phyloP scores from a whole-genome alignment of 805 yeast genomes.

The Wickerhamomyces pijperi region DNA sequence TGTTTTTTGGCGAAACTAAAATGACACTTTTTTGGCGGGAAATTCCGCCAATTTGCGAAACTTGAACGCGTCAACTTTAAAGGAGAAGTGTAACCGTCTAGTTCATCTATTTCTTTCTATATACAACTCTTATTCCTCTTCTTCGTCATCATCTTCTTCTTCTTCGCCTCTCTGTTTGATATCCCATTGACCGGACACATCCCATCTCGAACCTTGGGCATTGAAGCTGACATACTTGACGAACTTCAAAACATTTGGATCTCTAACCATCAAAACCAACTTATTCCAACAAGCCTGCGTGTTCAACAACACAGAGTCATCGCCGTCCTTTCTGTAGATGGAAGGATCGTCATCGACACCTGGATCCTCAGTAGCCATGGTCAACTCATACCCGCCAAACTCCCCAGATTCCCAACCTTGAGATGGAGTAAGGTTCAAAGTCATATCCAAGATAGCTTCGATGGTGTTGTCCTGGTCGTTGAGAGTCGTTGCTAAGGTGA shows the following conservation, averaged over 20 bases:
- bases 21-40: no score
- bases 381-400: conserved; percentile 86
- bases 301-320: conserved; percentile 66
- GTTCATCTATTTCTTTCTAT: no score
- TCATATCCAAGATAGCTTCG: conserved; percentile 58
- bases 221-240: conserved; percentile 82
- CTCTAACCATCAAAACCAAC: conserved; percentile 67
- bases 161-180: conserved; percentile 39
- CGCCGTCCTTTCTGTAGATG: conserved; percentile 49
- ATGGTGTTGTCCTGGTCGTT: conserved; percentile 2
- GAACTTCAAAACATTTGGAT: conserved; percentile 78
- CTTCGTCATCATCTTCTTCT: conserved; percentile 22
- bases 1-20: no score
- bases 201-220: conserved; percentile 93
- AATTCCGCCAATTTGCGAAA: no score
- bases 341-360: conserved; percentile 71
- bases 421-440: conserved; percentile 72
- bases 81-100: no score
- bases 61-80: no score
- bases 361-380: conserved; percentile 50
- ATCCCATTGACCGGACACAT: conserved; percentile 70
- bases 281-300: conserved; percentile 79
- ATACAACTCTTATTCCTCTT: background rate
- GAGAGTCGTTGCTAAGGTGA: conserved; percentile 71
- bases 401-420: conserved; percentile 84